Percentiles rank a stretch among this genome's conserved stretches.
phyloP scores from a whole-genome alignment of 2,329 filamentous ascomycete species.

The Grosmannia clavigera region DNA sequence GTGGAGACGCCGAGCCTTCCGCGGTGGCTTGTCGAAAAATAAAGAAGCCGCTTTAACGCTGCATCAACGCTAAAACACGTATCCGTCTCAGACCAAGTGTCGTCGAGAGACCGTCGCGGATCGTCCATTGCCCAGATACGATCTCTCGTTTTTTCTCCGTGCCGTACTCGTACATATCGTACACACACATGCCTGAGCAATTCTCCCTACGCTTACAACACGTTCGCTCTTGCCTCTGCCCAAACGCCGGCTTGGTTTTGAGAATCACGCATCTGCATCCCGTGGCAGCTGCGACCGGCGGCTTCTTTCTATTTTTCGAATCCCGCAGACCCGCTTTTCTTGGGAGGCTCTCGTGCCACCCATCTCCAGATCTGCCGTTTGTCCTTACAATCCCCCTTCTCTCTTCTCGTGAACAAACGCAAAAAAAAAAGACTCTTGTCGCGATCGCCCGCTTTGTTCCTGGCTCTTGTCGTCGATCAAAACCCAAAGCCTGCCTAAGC shows the following conservation, averaged over 20 bases:
- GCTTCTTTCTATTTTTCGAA: neutral
- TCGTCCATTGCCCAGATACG: conserved; percentile 3
- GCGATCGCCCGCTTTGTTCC: too few species aligned
- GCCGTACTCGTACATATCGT: neutral
- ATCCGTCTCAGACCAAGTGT: conserved; percentile 19
- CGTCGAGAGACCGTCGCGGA: conserved; percentile 10
- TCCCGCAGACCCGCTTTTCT: neutral
- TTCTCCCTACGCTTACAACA: too few species aligned
- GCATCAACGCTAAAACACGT: conserved; percentile 22
- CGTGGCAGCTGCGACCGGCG: neutral
- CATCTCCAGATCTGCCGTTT: neutral
- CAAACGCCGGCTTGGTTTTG: neutral
- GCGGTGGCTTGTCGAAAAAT: neutral
- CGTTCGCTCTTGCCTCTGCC: neutral
- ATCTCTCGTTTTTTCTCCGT: neutral
- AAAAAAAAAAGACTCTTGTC: too few species aligned
- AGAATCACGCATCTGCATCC: neutral
- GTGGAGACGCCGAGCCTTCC: neutral
- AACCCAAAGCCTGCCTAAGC: neutral
- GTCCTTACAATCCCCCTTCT: neutral
- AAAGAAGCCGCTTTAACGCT: conserved; percentile 17
- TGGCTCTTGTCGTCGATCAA: neutral
- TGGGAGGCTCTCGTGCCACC: neutral
- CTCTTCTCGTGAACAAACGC: neutral
- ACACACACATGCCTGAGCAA: too few species aligned